A percentile compares a stretch with the other conserved stretches of the same genome.
These are phyloP conservation scores for Vigna hirtella DNA, from an alignment of 306 rosid genomes.

Conservation along the genomic window DNA sequence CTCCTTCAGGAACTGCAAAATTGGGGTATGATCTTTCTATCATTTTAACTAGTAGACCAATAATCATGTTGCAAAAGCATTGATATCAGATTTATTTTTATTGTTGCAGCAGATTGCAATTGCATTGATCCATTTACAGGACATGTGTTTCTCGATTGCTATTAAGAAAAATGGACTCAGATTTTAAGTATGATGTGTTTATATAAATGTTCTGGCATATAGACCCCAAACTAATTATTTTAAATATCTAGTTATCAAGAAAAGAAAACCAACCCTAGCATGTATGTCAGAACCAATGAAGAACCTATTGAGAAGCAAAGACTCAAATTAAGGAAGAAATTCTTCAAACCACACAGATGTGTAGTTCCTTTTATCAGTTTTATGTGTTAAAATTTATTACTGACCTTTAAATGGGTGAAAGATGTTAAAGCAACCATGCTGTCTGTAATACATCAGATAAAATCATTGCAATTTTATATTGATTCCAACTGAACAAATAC, in stretches of 20 bases:
- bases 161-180: conserved; percentile 53
- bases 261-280: conserved; percentile 41
- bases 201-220: conserved; percentile 43
- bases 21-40: conserved; percentile 65
- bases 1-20: conserved; percentile 58
- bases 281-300: conserved; percentile 52
- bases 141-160: conserved; percentile 45
- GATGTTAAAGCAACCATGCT: conserved; percentile 26
- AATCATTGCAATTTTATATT: conserved; percentile 3
- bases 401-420: conserved; percentile 14
- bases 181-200: conserved; percentile 49
- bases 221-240: conserved; percentile 42
- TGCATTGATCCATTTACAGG: conserved; percentile 53
- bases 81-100: conserved; percentile 52
- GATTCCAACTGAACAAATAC: conserved; percentile 33
- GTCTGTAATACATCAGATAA: background rate
- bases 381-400: conserved; percentile 2
- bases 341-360: conserved; percentile 42
- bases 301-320: conserved; percentile 52
- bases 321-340: conserved; percentile 44
- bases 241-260: conserved; percentile 41
- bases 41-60: conserved; percentile 35
- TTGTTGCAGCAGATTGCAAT: conserved; percentile 72
- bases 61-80: conserved; percentile 38
- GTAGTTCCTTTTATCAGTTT: conserved; percentile 18